Evolutionary conservation across 495 filamentous ascomycete species (phyloP), one percentile per base, ranked within the genome.

Genomic region (Podospora conica): DNA sequence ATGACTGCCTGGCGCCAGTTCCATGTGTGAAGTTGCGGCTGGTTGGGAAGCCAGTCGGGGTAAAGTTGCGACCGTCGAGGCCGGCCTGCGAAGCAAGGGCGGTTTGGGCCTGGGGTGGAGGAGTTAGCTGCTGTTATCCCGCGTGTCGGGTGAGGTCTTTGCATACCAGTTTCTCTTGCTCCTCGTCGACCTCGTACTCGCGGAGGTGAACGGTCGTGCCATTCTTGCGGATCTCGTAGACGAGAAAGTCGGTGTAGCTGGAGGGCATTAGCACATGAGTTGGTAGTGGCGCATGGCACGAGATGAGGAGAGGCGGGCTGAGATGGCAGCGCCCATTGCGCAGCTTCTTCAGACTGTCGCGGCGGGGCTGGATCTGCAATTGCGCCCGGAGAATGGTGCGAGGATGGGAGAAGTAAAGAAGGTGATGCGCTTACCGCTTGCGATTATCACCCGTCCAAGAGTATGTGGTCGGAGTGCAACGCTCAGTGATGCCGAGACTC

Each of bases 201-300:
- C 65, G 78, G 74, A 98, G 82, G 76, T 97, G 92, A 55, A 94
- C 71, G 3, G 96, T 93, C 58, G 86, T 79, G 12, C 93, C 94
- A 73, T 88, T 84, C 11, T 87, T 88, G 15, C 83, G 76, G 68
- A 98, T 95, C 78, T 98, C 95, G 74, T 97, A 92, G 64, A 98
- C 95, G 58, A 94, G 79, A 76, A 98, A 98, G 74, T 98, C 95
- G 15, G 93, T 96, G 77, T 92, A 98, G 69, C 92, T 95, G 64
- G 31, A 28, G 9, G 2, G 60, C 21, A 58, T 65, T 53, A 63
- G 61, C 53, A 55, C 40, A 53, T 53, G 21, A 0, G 40, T 25
- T 15, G 1, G 6, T 15, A 20, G n/a, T 4, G n/a, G 29, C 22
- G 10, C 21, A 29, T 48, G 40, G 18, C 25, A 25, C 23, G 12